Evolutionary conservation across 2,329 filamentous ascomycete genomes (phyloP), one percentile per base, ranked within the genome.

Genomic region (Cladosporium cucumerinum): DNA sequence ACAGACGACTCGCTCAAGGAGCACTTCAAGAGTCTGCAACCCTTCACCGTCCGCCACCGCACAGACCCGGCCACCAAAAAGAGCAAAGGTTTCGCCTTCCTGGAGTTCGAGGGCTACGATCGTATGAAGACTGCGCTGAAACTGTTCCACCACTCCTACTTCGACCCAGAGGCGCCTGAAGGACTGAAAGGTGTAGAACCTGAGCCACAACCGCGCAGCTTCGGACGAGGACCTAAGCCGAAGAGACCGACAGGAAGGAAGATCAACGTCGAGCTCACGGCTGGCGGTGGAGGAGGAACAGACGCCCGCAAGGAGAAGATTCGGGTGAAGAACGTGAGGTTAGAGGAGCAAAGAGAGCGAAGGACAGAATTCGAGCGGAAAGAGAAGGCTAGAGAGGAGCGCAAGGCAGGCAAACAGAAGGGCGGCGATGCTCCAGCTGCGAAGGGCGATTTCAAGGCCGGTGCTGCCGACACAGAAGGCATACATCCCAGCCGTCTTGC

Each of bases 251-350:
- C 68, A 18, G 80, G 87, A 60, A 84, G 94, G 71, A 90, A 89
- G 78, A 96, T 98, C 73, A 97, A 97, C 75, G 91, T 97, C 28
- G 94, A 97, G 80, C 80, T 98, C 70, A 97, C 93, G 85, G 93
- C 91, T 66, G 93, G 93, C 43, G 84, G 84, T 60, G 93, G 93
- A 48, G 89, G 89, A 67, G 96, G 93, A 77, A 91, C 87, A 54
- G 83, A 87, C 69, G 80, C 83, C 64, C 84, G 94, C 68, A 87
- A 85, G 74, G 85, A 88, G 65, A 95, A 93, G 81, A 92, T 98
- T 77, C 84, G 86, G 72, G 85, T 85, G 65, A 97, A 97, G 85
- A 97, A 98, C 80, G 82, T 85, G 72, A 94, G 93, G 80, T 84
- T 97, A 58, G 86, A 91, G 70, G 92, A 88, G 69, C 82, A 90